These are phyloP conservation scores for Botryosphaeria dothidea DNA, from an alignment of 2,329 filamentous ascomycete genomes.

Conservation along the genomic window DNA sequence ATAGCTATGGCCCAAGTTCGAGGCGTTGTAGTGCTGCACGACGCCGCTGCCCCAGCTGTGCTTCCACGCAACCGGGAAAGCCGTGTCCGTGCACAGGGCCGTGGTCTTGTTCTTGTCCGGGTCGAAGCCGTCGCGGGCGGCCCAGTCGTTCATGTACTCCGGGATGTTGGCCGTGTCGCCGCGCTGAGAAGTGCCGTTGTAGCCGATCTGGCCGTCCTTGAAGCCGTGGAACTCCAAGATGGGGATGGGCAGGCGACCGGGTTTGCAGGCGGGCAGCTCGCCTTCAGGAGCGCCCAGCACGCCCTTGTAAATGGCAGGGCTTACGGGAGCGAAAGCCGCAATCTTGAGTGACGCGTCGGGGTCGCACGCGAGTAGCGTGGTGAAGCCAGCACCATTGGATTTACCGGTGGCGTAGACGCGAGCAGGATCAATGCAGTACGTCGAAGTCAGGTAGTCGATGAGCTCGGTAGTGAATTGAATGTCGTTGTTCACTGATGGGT, in stretches of 20 bases:
- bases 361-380: slow-evolving; percentile 51
- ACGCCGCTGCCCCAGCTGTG: slow-evolving; percentile 34
- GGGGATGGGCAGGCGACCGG: slow-evolving; percentile 34
- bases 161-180: slow-evolving; percentile 26
- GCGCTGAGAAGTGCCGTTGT: slow-evolving; percentile 37
- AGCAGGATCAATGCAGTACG: slow-evolving; percentile 48
- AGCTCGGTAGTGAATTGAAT: slow-evolving; percentile 48
- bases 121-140: slow-evolving; percentile 35
- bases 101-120: slow-evolving; percentile 29
- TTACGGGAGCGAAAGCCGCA: slow-evolving; percentile 53
- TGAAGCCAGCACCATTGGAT: slow-evolving; percentile 57
- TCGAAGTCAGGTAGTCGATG: slow-evolving; percentile 38
- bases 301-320: slow-evolving; percentile 48
- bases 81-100: slow-evolving; percentile 29
- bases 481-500: slow-evolving; percentile 38
- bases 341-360: slow-evolving; percentile 43
- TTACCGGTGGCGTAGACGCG: slow-evolving; percentile 53
- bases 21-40: slow-evolving; percentile 40
- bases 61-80: slow-evolving; percentile 29
- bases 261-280: slow-evolving; percentile 30
- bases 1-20: slow-evolving; percentile 38
- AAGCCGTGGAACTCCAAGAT: slow-evolving; percentile 49
- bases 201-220: slow-evolving; percentile 43
- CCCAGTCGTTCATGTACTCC: slow-evolving; percentile 41
- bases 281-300: slow-evolving; percentile 25